Evolutionary conservation across 2,329 filamentous ascomycete species (phyloP).

Genomic region (Colletotrichum tofieldiae): DNA sequence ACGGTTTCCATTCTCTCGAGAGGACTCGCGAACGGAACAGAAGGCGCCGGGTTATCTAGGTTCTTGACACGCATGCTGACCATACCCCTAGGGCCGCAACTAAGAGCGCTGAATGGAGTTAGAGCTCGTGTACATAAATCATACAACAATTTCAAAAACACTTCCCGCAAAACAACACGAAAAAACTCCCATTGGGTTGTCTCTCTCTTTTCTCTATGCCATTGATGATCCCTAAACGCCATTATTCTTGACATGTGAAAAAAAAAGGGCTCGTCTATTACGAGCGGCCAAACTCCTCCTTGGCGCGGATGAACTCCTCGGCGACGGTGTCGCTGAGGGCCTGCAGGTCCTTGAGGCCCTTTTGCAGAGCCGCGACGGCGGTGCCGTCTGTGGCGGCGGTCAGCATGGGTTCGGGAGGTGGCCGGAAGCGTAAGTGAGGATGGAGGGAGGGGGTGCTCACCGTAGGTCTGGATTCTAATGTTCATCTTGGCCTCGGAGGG

Average conservation of each 20-base stretch:
- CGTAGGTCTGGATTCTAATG: constrained; percentile 95
- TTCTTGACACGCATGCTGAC: constrained; percentile 11
- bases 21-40: no score
- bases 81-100: constrained; percentile 43
- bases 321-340: constrained; percentile 93
- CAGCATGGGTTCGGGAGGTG: constrained; percentile 28
- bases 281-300: constrained; percentile 57
- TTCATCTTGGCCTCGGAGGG: constrained; percentile 98
- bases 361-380: constrained; percentile 89
- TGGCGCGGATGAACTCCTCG: constrained; percentile 80
- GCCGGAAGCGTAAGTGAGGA: background rate
- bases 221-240: constrained; percentile 17
- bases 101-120: constrained; percentile 38
- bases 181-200: constrained; percentile 14
- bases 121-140: constrained; percentile 40
- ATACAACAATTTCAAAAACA: constrained; percentile 32
- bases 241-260: constrained; percentile 1
- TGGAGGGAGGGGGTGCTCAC: constrained; percentile 66
- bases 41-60: background rate
- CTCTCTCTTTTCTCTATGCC: constrained; percentile 32
- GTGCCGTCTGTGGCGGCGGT: constrained; percentile 73
- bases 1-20: no score
- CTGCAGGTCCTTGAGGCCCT: constrained; percentile 90
- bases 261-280: constrained; percentile 43
- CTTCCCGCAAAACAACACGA: constrained; percentile 18